Evolutionary conservation across 257 asterid species (phyloP), one percentile per base, ranked within the genome.

Genomic region (Henckelia pumila): DNA sequence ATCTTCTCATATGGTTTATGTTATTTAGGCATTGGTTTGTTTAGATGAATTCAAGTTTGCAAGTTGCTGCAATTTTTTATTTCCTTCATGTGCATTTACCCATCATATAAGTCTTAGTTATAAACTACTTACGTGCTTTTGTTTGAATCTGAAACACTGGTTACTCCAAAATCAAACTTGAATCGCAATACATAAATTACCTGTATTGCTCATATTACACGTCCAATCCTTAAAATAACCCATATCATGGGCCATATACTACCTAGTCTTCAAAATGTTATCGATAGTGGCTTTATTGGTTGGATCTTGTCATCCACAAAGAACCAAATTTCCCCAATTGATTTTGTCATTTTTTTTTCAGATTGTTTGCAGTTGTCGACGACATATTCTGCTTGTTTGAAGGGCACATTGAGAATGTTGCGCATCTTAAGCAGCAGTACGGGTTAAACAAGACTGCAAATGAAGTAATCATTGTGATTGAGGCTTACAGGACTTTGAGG

Each of bases 351-450:
- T 21, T 25, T 22, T 40, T 37, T 35, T 40, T 23, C 84, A 94
- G 99, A 70, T 72, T 84, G 68, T 94, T 94, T 63, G 95, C 85
- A 1, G 97, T 82, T 6, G 91, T 91, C 68, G 97, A 94, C 47
- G 95, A 85, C 82, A 88, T 94, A 74, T 90, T 86, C 87, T 94
- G 99, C 84, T 68, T 94, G 85, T 94, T 94, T 59, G 91, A 88
- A 80, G 99, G 99, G 66, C 95, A 91, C 79, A 83, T 94, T 56
- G 87, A 91, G 64, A 94, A 94, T 28, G 82, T 94, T n/a, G 95
- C 95, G 0, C 87, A 78, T 70, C 97, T 91, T 11, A 94, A 86
- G 88, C 95, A 85, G 87, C 99, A 88, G 74, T 94, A 94, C 53
- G 99, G 99, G 32, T 69, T 94, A 72, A 88, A 73, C 86, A 94